These are phyloP conservation scores for Bauhinia variegata DNA, from an alignment of 306 rosid species.

Conservation along the genomic window DNA sequence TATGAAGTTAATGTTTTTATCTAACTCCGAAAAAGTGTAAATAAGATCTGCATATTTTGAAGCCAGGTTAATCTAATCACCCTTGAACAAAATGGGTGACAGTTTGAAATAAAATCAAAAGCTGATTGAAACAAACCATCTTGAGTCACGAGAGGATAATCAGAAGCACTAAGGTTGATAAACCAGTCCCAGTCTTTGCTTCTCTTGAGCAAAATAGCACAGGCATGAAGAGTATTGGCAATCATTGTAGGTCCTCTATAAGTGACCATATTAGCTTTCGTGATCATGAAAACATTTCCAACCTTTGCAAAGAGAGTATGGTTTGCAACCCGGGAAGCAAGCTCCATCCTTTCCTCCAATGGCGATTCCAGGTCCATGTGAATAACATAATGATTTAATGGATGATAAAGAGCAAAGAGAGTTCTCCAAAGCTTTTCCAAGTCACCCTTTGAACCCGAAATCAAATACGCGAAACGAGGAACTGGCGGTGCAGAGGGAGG, in stretches of 20 bases:
- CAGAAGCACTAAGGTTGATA: conserved; percentile 97
- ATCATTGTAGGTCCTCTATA: conserved; percentile 98
- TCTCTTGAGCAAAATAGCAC: conserved; percentile 85
- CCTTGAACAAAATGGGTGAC: conserved; percentile 12
- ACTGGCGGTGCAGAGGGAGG: conserved; percentile 24
- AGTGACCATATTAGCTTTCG: conserved; percentile 89
- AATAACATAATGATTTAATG: conserved; percentile 79
- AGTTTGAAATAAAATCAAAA: conserved; percentile 20
- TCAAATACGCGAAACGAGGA: conserved; percentile 86
- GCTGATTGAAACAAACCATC: conserved; percentile 59
- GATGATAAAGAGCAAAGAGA: conserved; percentile 84
- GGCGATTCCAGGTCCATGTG: conserved; percentile 89
- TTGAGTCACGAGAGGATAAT: conserved; percentile 93
- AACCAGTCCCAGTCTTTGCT: conserved; percentile 98
- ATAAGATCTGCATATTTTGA: conserved; percentile 67
- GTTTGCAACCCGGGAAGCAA: conserved; percentile 66
- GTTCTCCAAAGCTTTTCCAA: conserved; percentile 94
- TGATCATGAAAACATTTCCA: conserved; percentile 76
- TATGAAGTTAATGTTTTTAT: conserved; percentile 77
- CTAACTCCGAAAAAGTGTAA: conserved; percentile 56
- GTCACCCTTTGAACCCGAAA: conserved; percentile 93
- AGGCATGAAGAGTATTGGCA: conserved; percentile 94
- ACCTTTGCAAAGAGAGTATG: conserved; percentile 65
- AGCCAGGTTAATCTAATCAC: too few species aligned
- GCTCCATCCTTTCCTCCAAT: conserved; percentile 75